Conservation (phyloP, 768 basidiomycete species). For the Ramaria rubella region DNA sequence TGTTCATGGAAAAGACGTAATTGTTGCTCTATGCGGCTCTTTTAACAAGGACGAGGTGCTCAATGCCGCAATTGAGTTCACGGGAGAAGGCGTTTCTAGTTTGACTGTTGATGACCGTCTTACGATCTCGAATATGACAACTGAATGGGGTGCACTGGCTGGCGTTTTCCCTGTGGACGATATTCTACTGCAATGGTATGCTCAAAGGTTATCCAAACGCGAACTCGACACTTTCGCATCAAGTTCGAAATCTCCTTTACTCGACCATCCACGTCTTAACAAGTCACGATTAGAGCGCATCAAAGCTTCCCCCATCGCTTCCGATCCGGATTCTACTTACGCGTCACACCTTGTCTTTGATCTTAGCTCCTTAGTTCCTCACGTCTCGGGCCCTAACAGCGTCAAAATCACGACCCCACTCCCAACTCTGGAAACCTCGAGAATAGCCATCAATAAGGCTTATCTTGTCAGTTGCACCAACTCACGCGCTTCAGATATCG, state of each 20-base stretch:
- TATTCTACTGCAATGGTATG: constrained; percentile 82
- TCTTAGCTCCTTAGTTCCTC: constrained; percentile 88
- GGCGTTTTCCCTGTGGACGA: constrained; percentile 93
- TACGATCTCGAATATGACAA: constrained; percentile 99
- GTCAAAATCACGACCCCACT: constrained; percentile 96
- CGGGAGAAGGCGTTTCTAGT: constrained; percentile 75
- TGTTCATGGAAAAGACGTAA: constrained; percentile 97
- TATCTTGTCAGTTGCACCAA: constrained; percentile 99
- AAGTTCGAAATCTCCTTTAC: constrained; percentile 41
- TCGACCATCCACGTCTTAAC: constrained; percentile 85
- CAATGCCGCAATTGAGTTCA: constrained; percentile 95
- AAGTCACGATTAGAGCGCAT: constrained; percentile 61
- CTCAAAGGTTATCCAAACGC: constrained; percentile 58
- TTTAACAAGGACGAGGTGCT: constrained; percentile 97
- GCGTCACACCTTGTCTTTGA: constrained; percentile 86
- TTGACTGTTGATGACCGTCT: constrained; percentile 87
- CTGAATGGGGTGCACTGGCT: constrained; percentile 97
- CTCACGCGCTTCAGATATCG: constrained; percentile 90
- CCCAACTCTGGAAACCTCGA: constrained; percentile 65
- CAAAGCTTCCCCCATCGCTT: constrained; percentile 39
- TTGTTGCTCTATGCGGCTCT: constrained; percentile 90
- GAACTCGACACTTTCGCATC: constrained; percentile 72
- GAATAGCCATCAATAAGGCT: constrained; percentile 88
- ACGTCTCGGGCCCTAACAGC: constrained; percentile 95
- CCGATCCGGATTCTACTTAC: constrained; percentile 77